Evolutionary conservation across 768 basidiomycete species (phyloP).

Genomic region (Pleurotus djamor): DNA sequence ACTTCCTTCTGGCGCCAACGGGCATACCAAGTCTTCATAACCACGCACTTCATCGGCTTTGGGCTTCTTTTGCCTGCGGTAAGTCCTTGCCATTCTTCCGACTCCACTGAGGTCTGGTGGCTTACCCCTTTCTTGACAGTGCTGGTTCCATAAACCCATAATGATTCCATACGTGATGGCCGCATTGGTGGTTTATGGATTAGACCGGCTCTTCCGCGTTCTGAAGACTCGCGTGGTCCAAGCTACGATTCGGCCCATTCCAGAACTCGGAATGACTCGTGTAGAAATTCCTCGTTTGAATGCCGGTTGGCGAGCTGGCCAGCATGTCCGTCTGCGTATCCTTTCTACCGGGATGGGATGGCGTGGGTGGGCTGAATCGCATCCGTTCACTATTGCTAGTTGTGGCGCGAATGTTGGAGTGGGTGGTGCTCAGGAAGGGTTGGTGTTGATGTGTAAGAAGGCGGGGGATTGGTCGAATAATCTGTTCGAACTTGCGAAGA

Average conservation of each 20-base stretch:
- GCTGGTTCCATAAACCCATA: conserved; percentile 47
- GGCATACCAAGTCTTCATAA: conserved; percentile 65
- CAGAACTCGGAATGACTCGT: conserved; percentile 60
- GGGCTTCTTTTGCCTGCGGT: conserved; percentile 56
- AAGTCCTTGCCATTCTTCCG: conserved; percentile 17
- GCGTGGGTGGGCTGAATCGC: conserved; percentile 57
- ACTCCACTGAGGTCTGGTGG: neutral
- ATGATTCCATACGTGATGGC: conserved; percentile 56
- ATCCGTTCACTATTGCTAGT: conserved; percentile 84
- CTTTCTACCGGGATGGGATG: conserved; percentile 53
- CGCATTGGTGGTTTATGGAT: conserved; percentile 43
- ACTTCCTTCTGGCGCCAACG: conserved; percentile 48
- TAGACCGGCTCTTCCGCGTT: conserved; percentile 60
- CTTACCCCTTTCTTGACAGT: conserved; percentile 15
- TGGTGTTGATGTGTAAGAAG: conserved; percentile 67
- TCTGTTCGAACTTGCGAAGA: conserved; percentile 49
- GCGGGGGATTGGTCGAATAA: conserved; percentile 62
- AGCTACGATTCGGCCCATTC: conserved; percentile 59
- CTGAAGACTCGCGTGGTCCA: conserved; percentile 60
- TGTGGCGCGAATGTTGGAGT: conserved; percentile 20
- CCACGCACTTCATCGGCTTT: conserved; percentile 57
- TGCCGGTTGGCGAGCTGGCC: conserved; percentile 82
- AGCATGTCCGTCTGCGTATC: conserved; percentile 76
- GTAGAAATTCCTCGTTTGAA: conserved; percentile 61
- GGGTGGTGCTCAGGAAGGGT: conserved; percentile 50